Base-by-base conservation (phyloP, 1,139 yeast species). In the Eremothecium sinecaudum region DNA sequence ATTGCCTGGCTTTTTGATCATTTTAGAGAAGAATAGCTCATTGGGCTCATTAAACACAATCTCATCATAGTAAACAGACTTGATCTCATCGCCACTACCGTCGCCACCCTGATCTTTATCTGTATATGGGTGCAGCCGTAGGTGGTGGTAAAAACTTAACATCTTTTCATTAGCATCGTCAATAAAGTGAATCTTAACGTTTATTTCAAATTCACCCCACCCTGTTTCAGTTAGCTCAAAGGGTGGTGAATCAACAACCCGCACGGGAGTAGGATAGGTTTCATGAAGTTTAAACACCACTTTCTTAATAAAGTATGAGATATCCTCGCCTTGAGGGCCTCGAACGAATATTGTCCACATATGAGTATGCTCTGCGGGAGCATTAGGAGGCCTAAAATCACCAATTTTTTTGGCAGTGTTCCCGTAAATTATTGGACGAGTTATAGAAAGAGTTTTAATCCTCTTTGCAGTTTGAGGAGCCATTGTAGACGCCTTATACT, bases 131-230 rank as follows among this genome's bases (percentile, higher is more conserved):
- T 90, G 99, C 31, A 90, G 64, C 54, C 87, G 84, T 47, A 90
- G 64, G 43, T 83, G 94, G 56, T 90, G 98, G 53, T 84, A 84
- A 35, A 90, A 67, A 38, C 78, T 83, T 34, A 90, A 65, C 55
- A 81, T 79, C 63, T 90, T 92, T 56, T 92, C 99, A 47, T 79
- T 79, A 12, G 93, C 79, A 21, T 84, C 94, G 17, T 79, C 69
- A 28, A 79, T 80, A 59, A 90, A 90, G 58, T 79, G 87, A 21
- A 90, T 73, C 56, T 87, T 83, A 38, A 90, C 78, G 25, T 81
- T 74, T 42, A 92, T 81, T 53, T 90, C 99, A 61, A 90, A 90
- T 58, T 90, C 99, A 42, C 99, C 99, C 99, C 99, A 90, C 0
- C 99, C 99, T 0, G 97, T 83, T 53, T 92, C 99, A 1, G 95